Percentiles rank a stretch among this genome's conserved stretches.
phyloP scores from a whole-genome alignment of 2,329 filamentous ascomycete species.

The Xylariaceae sp. region DNA sequence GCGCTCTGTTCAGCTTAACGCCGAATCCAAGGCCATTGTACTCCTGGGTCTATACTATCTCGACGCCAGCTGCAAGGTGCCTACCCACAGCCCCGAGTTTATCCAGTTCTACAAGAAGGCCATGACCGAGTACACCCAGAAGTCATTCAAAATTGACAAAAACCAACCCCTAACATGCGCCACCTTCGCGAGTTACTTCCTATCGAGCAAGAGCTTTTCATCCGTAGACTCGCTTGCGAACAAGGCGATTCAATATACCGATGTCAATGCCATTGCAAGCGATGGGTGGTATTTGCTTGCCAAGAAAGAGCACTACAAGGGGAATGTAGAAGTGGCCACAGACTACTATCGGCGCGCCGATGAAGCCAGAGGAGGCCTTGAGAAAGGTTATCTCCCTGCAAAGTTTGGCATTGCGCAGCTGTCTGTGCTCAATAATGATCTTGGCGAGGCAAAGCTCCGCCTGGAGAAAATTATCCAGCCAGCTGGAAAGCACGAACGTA shows the following conservation, averaged over 20 bases:
- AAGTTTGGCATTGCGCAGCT: conserved; percentile 94
- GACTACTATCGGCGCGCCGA: conserved; percentile 90
- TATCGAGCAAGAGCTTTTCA: conserved; percentile 71
- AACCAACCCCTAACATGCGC: conserved; percentile 84
- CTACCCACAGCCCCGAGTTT: conserved; percentile 81
- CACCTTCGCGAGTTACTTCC: conserved; percentile 85
- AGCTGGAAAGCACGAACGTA: conserved; percentile 54
- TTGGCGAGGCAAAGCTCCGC: conserved; percentile 86
- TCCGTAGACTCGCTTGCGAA: conserved; percentile 83
- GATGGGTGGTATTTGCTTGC: conserved; percentile 97
- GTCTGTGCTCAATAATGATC: conserved; percentile 74
- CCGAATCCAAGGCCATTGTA: conserved; percentile 85
- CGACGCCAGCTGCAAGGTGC: conserved; percentile 75
- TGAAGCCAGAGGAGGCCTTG: conserved; percentile 84
- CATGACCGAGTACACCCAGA: conserved; percentile 91
- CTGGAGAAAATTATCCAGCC: conserved; percentile 92
- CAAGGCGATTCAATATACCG: conserved; percentile 91
- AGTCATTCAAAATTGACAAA: conserved; percentile 89
- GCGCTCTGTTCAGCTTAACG: conserved; percentile 71
- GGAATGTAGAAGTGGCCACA: conserved; percentile 66
- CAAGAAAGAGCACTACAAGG: conserved; percentile 80
- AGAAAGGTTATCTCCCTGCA: conserved; percentile 84
- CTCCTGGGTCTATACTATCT: conserved; percentile 87
- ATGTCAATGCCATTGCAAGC: conserved; percentile 93
- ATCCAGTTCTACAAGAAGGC: conserved; percentile 81